phyloP scores from a whole-genome alignment of 2,329 filamentous ascomycete species.

The Fusarium brachygibbosum region DNA sequence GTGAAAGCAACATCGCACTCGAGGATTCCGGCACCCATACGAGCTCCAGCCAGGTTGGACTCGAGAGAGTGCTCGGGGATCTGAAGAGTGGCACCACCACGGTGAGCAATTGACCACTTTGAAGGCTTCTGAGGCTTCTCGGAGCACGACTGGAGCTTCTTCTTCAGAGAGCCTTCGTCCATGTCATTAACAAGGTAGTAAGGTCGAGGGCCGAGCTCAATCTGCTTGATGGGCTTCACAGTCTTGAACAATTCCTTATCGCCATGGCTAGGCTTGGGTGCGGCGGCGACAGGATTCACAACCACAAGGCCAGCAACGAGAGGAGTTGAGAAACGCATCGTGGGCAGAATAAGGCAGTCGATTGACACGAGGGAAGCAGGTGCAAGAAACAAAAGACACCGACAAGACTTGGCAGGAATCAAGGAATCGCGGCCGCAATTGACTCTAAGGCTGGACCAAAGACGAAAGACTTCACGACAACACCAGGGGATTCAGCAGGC shows the following conservation, averaged over 20 bases:
- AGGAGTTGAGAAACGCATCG: slow-evolving; percentile 53
- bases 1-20: slow-evolving; percentile 79
- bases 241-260: slow-evolving; percentile 47
- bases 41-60: slow-evolving; percentile 71
- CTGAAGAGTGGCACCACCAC: slow-evolving; percentile 71
- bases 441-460: slow-evolving; percentile 30
- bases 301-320: slow-evolving; percentile 52
- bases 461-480: neutral
- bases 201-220: slow-evolving; percentile 73
- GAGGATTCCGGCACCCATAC: slow-evolving; percentile 75
- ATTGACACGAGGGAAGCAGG: slow-evolving; percentile 1
- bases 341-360: slow-evolving; percentile 28
- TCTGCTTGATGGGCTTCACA: slow-evolving; percentile 60
- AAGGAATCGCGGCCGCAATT: slow-evolving; percentile 22
- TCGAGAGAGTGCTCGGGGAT: slow-evolving; percentile 75
- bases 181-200: slow-evolving; percentile 75
- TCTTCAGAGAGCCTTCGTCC: slow-evolving; percentile 71
- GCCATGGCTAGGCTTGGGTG: slow-evolving; percentile 43
- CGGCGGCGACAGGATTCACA: slow-evolving; percentile 47
- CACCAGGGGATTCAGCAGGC: slow-evolving; percentile 21
- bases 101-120: slow-evolving; percentile 72
- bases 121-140: slow-evolving; percentile 66
- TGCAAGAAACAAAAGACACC: slow-evolving; percentile 8
- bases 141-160: slow-evolving; percentile 69
- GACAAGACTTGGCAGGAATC: slow-evolving; percentile 10